Evolutionary conservation across 768 basidiomycete species (phyloP).

Genomic region (Wakefieldia striispora): DNA sequence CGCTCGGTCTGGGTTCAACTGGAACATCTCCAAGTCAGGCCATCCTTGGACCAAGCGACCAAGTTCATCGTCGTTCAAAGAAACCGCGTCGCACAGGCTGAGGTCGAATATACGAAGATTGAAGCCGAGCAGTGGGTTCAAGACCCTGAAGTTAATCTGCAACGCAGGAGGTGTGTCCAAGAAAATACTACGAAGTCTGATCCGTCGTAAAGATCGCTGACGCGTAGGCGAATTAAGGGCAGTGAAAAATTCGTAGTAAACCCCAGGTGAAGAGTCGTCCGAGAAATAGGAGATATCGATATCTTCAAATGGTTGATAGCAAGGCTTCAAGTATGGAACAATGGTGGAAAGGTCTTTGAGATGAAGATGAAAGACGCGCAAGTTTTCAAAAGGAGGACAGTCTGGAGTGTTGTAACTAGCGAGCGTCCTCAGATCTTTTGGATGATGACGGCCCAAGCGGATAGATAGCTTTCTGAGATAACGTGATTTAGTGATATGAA

Average conservation of each 20-base stretch:
- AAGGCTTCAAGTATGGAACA: conserved; percentile 1
- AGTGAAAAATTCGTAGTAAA: not conserved
- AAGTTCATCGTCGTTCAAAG: too few relatives aligned
- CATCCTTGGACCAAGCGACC: too few relatives aligned
- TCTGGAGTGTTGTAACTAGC: not conserved
- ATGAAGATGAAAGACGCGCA: conserved; percentile 1
- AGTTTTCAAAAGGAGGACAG: conserved; percentile 4
- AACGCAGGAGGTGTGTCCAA: too few relatives aligned
- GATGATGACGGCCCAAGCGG: not conserved
- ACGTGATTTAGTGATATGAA: not conserved
- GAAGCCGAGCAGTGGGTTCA: too few relatives aligned
- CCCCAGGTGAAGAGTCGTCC: not conserved
- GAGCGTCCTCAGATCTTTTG: not conserved
- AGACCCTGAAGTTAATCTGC: too few relatives aligned
- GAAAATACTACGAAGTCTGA: too few relatives aligned
- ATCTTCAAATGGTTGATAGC: conserved; percentile 5
- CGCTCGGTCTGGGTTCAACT: too few relatives aligned
- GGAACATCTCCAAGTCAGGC: too few relatives aligned
- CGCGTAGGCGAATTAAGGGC: too few relatives aligned
- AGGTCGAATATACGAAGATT: too few relatives aligned
- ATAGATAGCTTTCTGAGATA: not conserved
- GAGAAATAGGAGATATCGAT: not conserved
- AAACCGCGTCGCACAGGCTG: too few relatives aligned
- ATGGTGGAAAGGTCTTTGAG: conserved; percentile 6
- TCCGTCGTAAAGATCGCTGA: too few relatives aligned